Conservation (phyloP, 371 early-diverging fungal genomes). For the Basidiobolus meristosporus region DNA sequence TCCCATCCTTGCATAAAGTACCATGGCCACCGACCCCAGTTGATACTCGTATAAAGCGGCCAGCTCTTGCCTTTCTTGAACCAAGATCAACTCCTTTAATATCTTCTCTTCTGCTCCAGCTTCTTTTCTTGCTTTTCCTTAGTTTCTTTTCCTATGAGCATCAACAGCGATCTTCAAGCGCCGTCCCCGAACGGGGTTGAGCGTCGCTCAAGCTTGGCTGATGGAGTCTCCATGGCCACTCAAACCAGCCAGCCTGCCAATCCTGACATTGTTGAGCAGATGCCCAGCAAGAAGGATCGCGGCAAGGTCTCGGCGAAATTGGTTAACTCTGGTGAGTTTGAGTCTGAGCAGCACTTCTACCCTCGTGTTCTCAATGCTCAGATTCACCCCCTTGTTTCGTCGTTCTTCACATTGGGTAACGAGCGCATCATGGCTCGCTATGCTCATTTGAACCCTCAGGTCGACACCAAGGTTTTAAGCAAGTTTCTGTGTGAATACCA, state of each 20-base stretch:
- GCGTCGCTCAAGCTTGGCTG: too few relatives aligned
- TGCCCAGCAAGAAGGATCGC: neutral
- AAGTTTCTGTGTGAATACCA: conserved; percentile 44
- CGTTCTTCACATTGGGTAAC: conserved; percentile 76
- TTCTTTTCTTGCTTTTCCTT: neutral
- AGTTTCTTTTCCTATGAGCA: neutral
- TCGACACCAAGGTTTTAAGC: conserved; percentile 37
- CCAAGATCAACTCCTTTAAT: too few relatives aligned
- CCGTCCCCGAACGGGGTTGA: too few relatives aligned
- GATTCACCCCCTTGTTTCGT: conserved; percentile 69
- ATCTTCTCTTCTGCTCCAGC: neutral
- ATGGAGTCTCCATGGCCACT: too few relatives aligned
- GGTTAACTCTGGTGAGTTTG: conserved; percentile 57
- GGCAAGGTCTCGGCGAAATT: conserved; percentile 5
- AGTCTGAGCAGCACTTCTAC: conserved; percentile 76
- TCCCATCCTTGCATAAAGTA: too few relatives aligned
- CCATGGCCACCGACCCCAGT: too few relatives aligned
- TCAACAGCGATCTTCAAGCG: neutral
- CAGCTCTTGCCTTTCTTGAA: too few relatives aligned
- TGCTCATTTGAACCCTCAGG: conserved; percentile 76
- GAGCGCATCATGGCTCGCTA: conserved; percentile 79
- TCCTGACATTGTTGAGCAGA: neutral
- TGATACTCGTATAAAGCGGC: too few relatives aligned
- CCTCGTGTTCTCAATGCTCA: conserved; percentile 82
- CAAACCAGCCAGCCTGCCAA: too few relatives aligned